Evolutionary conservation across 129 eudicot genomes (phyloP).

Genomic region (Pulicaria dysenterica): DNA sequence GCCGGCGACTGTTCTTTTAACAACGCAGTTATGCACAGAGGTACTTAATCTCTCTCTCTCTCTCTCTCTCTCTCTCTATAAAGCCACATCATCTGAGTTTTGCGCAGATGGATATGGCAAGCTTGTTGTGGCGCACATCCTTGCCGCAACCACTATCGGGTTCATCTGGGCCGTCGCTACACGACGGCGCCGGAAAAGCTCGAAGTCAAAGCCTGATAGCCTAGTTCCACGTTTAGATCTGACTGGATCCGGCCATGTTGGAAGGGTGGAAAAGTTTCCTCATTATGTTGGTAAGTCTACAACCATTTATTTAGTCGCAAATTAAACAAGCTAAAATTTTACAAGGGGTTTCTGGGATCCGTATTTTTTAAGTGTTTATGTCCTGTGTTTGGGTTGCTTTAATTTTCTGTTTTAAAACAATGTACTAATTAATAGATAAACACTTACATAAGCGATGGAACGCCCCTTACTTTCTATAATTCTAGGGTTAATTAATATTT

Average conservation of each 20-base stretch:
- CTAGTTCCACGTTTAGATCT: constrained; percentile 49
- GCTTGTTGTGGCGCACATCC: constrained; percentile 40
- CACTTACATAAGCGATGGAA: too few relatives aligned
- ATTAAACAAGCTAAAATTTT: neutral
- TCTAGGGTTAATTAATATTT: too few relatives aligned
- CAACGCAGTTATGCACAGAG: constrained; percentile 16
- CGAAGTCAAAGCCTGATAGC: constrained; percentile 24
- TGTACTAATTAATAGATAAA: too few relatives aligned
- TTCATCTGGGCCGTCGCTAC: constrained; percentile 41
- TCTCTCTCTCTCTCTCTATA: constrained; percentile 18
- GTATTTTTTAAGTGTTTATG: too few relatives aligned
- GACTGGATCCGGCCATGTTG: constrained; percentile 52
- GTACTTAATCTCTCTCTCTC: constrained; percentile 14
- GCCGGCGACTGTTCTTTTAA: neutral
- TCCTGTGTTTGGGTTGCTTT: too few relatives aligned
- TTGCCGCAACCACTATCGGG: constrained; percentile 57
- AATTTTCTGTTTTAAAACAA: too few relatives aligned
- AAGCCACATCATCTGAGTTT: neutral
- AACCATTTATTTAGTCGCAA: neutral
- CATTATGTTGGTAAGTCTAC: constrained; percentile 66
- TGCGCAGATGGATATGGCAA: constrained; percentile 45
- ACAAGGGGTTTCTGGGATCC: neutral
- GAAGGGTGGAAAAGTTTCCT: constrained; percentile 66
- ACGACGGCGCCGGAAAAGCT: constrained; percentile 43
- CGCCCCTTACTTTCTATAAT: too few relatives aligned